These are phyloP conservation scores for Beauveria medogensis DNA, from an alignment of 2,329 filamentous ascomycete species.

Conservation along the genomic window DNA sequence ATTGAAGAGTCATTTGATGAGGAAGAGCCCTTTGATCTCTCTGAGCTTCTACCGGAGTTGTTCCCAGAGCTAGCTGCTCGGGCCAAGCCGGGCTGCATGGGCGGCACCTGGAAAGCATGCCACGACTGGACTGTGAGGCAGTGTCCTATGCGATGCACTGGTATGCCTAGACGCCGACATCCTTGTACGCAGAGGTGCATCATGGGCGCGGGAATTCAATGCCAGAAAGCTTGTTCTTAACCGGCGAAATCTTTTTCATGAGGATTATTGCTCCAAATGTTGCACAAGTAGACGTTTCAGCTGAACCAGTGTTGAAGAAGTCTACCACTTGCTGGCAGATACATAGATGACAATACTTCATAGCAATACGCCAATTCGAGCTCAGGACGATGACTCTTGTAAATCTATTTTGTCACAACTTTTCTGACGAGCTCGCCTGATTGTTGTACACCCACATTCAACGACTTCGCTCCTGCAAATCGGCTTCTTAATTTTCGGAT, in stretches of 20 bases:
- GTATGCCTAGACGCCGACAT: conserved; percentile 24
- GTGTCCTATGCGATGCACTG: neutral
- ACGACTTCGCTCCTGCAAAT: no score
- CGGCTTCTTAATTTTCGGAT: no score
- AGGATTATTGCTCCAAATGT: neutral
- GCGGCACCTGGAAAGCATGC: neutral
- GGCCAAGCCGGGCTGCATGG: conserved; percentile 1
- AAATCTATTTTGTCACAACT: no score
- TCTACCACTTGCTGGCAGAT: neutral
- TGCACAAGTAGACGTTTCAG: neutral
- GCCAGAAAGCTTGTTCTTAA: neutral
- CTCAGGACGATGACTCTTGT: no score
- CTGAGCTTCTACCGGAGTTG: neutral
- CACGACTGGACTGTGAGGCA: conserved; percentile 1
- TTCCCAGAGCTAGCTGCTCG: neutral
- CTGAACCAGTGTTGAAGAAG: neutral
- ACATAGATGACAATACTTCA: neutral
- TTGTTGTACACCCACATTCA: no score
- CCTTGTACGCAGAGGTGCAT: conserved; percentile 23
- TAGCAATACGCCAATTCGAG: neutral
- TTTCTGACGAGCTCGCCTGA: no score
- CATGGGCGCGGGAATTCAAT: neutral
- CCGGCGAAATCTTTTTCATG: no score
- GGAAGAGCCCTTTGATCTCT: neutral
- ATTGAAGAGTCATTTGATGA: neutral